Evolutionary conservation across 371 early-diverging fungal genomes (phyloP).

Genomic region (Saksenaea oblongispora): DNA sequence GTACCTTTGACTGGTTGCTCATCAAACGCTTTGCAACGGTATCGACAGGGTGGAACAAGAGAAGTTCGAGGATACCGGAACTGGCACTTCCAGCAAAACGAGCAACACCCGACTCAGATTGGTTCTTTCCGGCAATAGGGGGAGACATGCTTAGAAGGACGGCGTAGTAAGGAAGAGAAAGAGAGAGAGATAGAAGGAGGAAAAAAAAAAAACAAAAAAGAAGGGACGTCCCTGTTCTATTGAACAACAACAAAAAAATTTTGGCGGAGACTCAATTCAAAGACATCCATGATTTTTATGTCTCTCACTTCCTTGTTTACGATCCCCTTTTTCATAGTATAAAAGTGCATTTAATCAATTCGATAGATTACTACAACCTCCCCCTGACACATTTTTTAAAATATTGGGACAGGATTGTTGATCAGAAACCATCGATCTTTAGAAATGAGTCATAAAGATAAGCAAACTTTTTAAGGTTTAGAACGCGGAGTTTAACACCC

Average conservation of each 20-base stretch:
- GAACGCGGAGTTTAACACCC: no score
- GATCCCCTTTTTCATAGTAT: neutral
- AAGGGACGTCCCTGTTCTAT: neutral
- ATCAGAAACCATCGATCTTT: no score
- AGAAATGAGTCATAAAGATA: no score
- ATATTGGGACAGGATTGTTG: no score
- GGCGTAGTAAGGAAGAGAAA: neutral
- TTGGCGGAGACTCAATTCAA: neutral
- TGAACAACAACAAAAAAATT: conserved; percentile 16
- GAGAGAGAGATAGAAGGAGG: conserved; percentile 10
- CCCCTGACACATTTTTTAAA: no score
- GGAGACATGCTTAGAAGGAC: conserved; percentile 52
- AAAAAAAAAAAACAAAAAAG: conserved; percentile 7
- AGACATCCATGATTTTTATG: neutral
- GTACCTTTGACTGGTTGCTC: conserved; percentile 86
- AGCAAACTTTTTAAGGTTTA: no score
- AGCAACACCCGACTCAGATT: conserved; percentile 81
- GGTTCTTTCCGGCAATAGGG: conserved; percentile 57
- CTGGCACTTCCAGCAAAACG: conserved; percentile 90
- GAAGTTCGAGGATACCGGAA: conserved; percentile 91
- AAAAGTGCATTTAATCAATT: no score
- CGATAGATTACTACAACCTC: no score
- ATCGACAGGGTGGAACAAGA: conserved; percentile 97
- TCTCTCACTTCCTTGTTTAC: neutral
- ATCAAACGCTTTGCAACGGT: conserved; percentile 98